Evolutionary conservation across 768 basidiomycete species (phyloP).

Genomic region (Plicaturopsis crispa): DNA sequence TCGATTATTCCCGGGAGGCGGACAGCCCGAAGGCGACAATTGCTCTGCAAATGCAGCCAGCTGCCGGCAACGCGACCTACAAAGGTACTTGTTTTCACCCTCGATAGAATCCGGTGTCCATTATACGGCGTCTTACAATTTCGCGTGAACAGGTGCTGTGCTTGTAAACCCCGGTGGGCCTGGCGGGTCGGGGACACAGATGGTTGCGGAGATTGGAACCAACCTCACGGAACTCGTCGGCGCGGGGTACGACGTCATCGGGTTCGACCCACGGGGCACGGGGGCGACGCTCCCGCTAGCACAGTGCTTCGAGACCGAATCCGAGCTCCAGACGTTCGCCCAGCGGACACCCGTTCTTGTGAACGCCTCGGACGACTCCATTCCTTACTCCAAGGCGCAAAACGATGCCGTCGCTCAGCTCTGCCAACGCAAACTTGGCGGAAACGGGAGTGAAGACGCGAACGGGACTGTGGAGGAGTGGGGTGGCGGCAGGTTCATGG

Average conservation of each 20-base stretch:
- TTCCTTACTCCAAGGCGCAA: background rate
- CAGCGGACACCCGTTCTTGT: background rate
- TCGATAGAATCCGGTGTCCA: no score
- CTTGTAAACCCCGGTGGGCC: background rate
- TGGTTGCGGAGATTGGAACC: background rate
- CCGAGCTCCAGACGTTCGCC: background rate
- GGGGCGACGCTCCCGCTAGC: background rate
- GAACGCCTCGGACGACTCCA: background rate
- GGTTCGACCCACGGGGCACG: slow-evolving; percentile 6
- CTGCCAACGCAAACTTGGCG: background rate
- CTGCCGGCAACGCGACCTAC: background rate
- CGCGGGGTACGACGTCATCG: slow-evolving; percentile 5
- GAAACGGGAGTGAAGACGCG: slow-evolving; percentile 1
- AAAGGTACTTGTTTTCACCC: background rate
- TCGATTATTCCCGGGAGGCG: slow-evolving; percentile 5
- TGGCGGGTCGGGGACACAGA: background rate
- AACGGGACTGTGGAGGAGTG: slow-evolving; percentile 10
- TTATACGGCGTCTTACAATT: background rate
- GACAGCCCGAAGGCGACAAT: slow-evolving; percentile 3
- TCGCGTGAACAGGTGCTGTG: background rate
- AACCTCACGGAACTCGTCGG: slow-evolving; percentile 1
- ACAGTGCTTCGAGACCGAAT: background rate
- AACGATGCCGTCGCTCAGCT: background rate
- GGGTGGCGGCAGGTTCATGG: slow-evolving; percentile 13
- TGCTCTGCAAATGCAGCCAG: slow-evolving; percentile 4